Evolutionary conservation across 1,284 basidiomycete species (phyloP).

Genomic region (Cryptococcus sp.): DNA sequence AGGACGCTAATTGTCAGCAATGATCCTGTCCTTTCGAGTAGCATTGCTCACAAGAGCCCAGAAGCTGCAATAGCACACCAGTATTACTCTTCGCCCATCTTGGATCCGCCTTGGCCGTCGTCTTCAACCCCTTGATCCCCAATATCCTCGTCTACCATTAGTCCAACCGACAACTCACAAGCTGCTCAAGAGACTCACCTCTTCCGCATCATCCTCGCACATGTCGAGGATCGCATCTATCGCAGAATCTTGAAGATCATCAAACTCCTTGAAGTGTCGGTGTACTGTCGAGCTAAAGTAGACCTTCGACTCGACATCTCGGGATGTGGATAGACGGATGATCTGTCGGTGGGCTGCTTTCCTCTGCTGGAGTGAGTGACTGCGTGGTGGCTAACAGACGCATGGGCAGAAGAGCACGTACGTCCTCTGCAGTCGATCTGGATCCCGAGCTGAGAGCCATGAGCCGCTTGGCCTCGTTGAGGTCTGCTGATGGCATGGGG

Average conservation of each 20-base stretch:
- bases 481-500: not conserved
- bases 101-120: constrained; percentile 28
- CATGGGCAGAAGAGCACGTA: not conserved
- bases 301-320: constrained; percentile 14
- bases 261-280: constrained; percentile 28
- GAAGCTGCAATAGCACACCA: constrained; percentile 31
- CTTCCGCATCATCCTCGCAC: constrained; percentile 35
- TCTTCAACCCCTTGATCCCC: constrained; percentile 29
- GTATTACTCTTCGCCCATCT: constrained; percentile 36
- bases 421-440: not conserved
- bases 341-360: constrained; percentile 16
- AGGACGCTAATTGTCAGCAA: no score
- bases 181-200: constrained; percentile 10
- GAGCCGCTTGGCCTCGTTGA: not conserved
- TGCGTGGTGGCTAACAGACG: not conserved
- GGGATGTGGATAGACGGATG: constrained; percentile 17
- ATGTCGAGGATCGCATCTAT: constrained; percentile 34
- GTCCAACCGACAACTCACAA: not conserved
- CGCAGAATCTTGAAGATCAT: constrained; percentile 29
- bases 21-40: no score
- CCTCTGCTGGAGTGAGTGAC: not conserved
- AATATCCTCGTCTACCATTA: constrained; percentile 19
- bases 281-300: constrained; percentile 22
- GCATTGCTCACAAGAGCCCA: constrained; percentile 32
- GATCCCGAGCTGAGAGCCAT: not conserved